Base-by-base conservation (phyloP, 495 filamentous ascomycete species). In the Evansstolkia leycettana region DNA sequence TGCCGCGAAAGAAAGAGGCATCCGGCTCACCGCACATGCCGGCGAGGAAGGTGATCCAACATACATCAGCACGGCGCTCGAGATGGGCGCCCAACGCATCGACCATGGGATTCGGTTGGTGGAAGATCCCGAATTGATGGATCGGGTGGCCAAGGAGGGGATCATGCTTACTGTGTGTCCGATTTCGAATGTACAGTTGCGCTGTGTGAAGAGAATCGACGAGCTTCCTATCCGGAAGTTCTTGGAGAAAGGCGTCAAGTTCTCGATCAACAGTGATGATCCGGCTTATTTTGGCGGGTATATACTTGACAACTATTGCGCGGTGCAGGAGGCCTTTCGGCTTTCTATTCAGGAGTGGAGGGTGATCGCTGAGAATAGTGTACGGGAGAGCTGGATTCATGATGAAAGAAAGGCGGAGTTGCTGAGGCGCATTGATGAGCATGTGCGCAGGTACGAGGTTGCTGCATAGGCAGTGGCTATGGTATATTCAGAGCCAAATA, bases 221-320 rank as follows among this genome's bases (percentile, higher is more conserved):
- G 60, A 82, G 20, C 54, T 82, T 8, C 82, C 82, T 0, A 65
- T 86, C 23, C 60, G 78, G 16, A 60, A 43, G 31, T 80, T 84
- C 43, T 44, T 87, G 31, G 73, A 79, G 48, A 61, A 59, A 2
- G 78, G 77, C 0, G 74, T 83, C 19, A 68, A 58, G 48, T 82
- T 83, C 42, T 76, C 73, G 7, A 72, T 83, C 37, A 82, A 82
- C 42, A 79, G 77, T 47, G 79, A 89, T 49, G 82, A 87, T 50
- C 82, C 82, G 31, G 81, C 79, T 7, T 89, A 87, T 52, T 87
- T 87, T 64, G 80, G 80, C 5, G 78, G 75, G 0, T 85, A 83
- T 52, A 75, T 85, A 36, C 56, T 80, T 39, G 76, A 82, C 47
- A 84, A 84, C 42, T 85, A 82, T 50, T 83, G 75, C 41, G 76